Evolutionary conservation across 345 rosid species (phyloP).

Genomic region (Murraya koenigii): DNA sequence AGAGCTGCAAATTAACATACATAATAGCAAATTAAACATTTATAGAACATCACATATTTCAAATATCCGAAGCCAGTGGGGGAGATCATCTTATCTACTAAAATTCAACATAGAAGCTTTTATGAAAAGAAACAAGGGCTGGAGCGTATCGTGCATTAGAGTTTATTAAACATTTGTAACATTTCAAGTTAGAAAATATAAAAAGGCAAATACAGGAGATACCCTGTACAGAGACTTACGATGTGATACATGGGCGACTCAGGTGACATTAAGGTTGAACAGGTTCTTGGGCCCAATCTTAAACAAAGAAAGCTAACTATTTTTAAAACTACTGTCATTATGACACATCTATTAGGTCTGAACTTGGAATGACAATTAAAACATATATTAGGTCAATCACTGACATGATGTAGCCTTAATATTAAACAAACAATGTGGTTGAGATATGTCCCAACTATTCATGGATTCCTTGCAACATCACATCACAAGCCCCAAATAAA

Average conservation of each 20-base stretch:
- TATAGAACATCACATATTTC: not conserved
- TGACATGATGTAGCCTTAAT: not conserved
- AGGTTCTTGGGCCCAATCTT: no score
- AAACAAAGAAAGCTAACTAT: not conserved
- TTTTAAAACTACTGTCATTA: not conserved
- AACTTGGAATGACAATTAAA: not conserved
- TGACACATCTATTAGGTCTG: not conserved
- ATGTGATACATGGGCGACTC: not conserved
- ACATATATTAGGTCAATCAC: not conserved
- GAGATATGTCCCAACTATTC: not conserved
- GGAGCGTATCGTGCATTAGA: not conserved
- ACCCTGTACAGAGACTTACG: not conserved
- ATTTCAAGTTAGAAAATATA: not conserved
- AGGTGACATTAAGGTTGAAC: not conserved
- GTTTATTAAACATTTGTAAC: not conserved
- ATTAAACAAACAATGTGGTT: not conserved
- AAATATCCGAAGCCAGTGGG: not conserved
- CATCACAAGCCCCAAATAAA: not conserved
- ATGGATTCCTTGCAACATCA: not conserved
- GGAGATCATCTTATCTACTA: not conserved
- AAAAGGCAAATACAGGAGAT: not conserved
- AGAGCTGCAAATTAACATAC: not conserved
- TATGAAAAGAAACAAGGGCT: not conserved
- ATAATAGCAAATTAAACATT: not conserved
- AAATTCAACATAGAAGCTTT: not conserved